phyloP scores from a whole-genome alignment of 2,329 filamentous ascomycete genomes.

The Dactylellina sp. region DNA sequence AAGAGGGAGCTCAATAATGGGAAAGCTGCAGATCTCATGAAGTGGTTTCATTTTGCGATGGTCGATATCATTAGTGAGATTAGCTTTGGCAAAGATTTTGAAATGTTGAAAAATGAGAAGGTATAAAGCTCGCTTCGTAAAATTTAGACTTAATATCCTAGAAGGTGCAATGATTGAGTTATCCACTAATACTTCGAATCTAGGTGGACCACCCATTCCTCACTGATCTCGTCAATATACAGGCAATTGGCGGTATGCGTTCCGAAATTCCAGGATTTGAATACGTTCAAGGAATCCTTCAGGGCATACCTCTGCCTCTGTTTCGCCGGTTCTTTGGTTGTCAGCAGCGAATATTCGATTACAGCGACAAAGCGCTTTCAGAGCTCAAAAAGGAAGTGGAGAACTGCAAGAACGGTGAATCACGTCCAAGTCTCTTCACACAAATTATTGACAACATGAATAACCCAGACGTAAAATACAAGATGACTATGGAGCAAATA shows the following conservation, averaged over 20 bases:
- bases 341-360: background rate
- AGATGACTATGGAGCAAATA: background rate
- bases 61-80: conserved; percentile 22
- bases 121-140: too few species aligned
- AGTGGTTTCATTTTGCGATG: conserved; percentile 4
- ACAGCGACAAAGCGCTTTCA: conserved; percentile 5
- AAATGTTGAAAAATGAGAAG: conserved; percentile 24
- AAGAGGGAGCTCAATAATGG: background rate
- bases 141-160: too few species aligned
- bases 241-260: too few species aligned
- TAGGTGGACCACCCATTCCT: too few species aligned
- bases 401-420: conserved; percentile 12
- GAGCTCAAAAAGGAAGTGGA: conserved; percentile 7
- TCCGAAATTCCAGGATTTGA: too few species aligned
- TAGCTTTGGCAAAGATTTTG: conserved; percentile 20
- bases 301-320: too few species aligned
- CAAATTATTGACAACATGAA: conserved; percentile 16
- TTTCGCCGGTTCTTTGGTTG: conserved; percentile 22
- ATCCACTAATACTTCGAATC: too few species aligned
- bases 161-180: too few species aligned
- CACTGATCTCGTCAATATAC: too few species aligned
- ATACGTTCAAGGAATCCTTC: too few species aligned
- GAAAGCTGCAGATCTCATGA: background rate
- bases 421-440: conserved; percentile 22
- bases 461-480: conserved; percentile 24